Percentiles rank a stretch among this genome's conserved stretches.
Evolutionary conservation across 2,329 filamentous ascomycete species (phyloP).

Genomic region (Dryadomyces quercus-mongolicae): DNA sequence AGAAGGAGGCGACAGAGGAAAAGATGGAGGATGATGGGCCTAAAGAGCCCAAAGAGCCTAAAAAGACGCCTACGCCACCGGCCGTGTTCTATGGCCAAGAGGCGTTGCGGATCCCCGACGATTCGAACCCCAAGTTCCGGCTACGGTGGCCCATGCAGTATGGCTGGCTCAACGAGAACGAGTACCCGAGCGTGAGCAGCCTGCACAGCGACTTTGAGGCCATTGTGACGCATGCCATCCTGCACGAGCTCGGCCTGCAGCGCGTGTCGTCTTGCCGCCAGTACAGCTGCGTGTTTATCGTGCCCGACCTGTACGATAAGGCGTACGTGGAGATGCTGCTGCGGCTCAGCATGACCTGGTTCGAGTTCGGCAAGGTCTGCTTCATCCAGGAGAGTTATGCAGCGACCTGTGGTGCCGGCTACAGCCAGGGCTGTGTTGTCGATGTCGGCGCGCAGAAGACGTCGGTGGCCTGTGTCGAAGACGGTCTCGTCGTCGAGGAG

Average conservation of each 20-base stretch:
- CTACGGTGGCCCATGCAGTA: constrained; percentile 83
- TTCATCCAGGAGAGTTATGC: constrained; percentile 96
- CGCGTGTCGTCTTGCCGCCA: constrained; percentile 73
- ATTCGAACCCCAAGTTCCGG: constrained; percentile 80
- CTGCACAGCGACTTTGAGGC: constrained; percentile 79
- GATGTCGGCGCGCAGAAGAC: constrained; percentile 97
- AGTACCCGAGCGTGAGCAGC: constrained; percentile 69
- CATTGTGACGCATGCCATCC: constrained; percentile 76
- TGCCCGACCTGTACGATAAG: constrained; percentile 94
- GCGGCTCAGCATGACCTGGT: constrained; percentile 76
- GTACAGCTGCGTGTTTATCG: constrained; percentile 94
- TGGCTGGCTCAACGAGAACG: constrained; percentile 82
- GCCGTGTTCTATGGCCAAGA: constrained; percentile 68
- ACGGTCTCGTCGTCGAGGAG: constrained; percentile 88
- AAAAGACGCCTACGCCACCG: constrained; percentile 22
- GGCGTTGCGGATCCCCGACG: constrained; percentile 77
- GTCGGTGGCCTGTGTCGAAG: constrained; percentile 91
- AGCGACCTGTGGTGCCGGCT: constrained; percentile 88
- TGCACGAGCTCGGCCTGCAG: constrained; percentile 67
- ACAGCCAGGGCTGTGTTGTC: constrained; percentile 86
- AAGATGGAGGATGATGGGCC: background rate
- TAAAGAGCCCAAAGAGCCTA: background rate
- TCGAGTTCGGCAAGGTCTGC: constrained; percentile 78
- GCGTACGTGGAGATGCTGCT: constrained; percentile 76
- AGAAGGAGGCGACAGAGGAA: background rate